Base-by-base conservation (phyloP, 805 yeast genomes). In the Metschnikowia kofuensis region DNA sequence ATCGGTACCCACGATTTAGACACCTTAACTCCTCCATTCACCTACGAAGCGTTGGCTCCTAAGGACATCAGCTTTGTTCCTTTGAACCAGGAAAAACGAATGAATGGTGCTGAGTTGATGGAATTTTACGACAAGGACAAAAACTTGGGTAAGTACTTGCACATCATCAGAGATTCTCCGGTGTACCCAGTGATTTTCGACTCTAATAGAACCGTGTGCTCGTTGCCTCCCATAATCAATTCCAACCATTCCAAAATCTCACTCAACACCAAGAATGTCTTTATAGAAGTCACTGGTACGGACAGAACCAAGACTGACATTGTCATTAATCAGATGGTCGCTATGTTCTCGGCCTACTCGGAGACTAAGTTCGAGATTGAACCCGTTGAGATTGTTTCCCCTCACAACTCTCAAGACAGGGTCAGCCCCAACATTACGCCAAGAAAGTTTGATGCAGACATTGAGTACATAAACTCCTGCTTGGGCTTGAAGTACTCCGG, bases 1-100 rank as follows among this genome's bases (percentile, higher is more conserved):
- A 90, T 92, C 79, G 99, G 99, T 62, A 94, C 99, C 46, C 99
- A 94, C 65, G 98, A 94, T 69, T 77, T 85, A 53, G 96, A 89
- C 67, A 81, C 86, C 42, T 72, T 92, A 57, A 66, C 79, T 36
- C 87, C 88, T 28, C 95, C 96, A 51, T 89, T 94, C 74, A 81
- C 89, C 47, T 94, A 89, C 75, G 89, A 85, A 64, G 97, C 94
- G 38, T 73, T 87, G 56, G 75, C 82, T 47, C 97, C 97, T 50
- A 72, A 78, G 56, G 90, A 87, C 40, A 68, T 94, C 66, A 76
- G 79, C 53, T 91, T 87, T 59, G 72, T 74, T 42, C 96, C 96
- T 44, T 77, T 87, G 62, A 87, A 86, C 64, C 92, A 87, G 69
- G 74, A 77, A 2, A 77, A 79, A 59, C 77, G 68, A 51, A 79